Conservation (phyloP, 495 filamentous ascomycete genomes). For the Xylaria acuta region DNA sequence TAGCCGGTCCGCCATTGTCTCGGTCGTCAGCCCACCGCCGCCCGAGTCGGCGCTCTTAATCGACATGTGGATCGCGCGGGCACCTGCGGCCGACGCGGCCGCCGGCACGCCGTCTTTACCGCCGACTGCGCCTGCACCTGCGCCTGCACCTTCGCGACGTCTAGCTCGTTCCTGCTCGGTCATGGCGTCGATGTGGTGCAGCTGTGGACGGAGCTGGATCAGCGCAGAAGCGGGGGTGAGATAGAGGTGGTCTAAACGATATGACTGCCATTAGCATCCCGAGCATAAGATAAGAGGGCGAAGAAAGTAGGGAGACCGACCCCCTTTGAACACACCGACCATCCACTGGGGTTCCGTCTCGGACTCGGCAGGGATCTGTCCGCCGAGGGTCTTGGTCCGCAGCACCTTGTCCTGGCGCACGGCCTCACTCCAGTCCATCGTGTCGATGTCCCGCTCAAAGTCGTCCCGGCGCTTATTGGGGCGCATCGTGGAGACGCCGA, state of each 20-base stretch:
- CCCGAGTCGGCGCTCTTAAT: conserved; percentile 54
- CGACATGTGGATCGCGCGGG: conserved; percentile 59
- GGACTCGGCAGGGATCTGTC: conserved; percentile 44
- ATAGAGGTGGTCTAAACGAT: conserved; percentile 50
- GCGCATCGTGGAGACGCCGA: conserved; percentile 39
- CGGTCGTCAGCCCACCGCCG: conserved; percentile 46
- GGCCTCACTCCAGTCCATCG: conserved; percentile 53
- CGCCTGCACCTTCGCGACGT: conserved; percentile 35
- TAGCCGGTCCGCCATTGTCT: conserved; percentile 56
- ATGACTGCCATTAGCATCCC: neutral
- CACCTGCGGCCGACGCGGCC: conserved; percentile 22
- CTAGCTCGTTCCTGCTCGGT: conserved; percentile 51
- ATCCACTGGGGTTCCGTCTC: conserved; percentile 48
- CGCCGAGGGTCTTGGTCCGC: conserved; percentile 52
- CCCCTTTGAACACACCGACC: conserved; percentile 58
- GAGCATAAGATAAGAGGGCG: neutral
- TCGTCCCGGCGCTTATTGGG: conserved; percentile 38
- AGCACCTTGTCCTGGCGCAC: conserved; percentile 51
- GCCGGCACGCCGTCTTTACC: conserved; percentile 20
- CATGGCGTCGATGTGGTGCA: conserved; percentile 55
- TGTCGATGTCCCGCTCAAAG: conserved; percentile 38
- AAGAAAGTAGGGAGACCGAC: conserved; percentile 35
- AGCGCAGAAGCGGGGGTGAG: conserved; percentile 54
- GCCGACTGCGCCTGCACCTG: conserved; percentile 23
- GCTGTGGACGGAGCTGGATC: conserved; percentile 53